Base-by-base conservation (phyloP, 805 yeast genomes). In the Teunomyces stri region DNA sequence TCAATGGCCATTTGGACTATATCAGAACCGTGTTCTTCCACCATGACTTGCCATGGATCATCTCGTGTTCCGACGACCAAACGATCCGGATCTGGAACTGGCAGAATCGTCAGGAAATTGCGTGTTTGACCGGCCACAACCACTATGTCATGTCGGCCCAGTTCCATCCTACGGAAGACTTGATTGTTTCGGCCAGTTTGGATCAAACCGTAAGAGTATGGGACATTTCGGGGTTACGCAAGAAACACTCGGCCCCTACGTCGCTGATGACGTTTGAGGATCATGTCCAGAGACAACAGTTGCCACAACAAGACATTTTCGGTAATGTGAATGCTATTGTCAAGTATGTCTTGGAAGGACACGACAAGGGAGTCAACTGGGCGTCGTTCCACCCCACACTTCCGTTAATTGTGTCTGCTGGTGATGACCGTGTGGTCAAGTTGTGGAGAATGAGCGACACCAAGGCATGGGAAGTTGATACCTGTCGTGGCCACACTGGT, bases 71-170 rank as follows among this genome's bases (percentile, higher is more conserved):
- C 39, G 99, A 94, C 69, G 99, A 94, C 75, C 99, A 94, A 72
- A 94, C 99, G 28, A 90, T 95, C 55, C 81, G 99, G 66, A 92
- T 94, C 55, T 94, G 99, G 99, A 95, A 94, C 72, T 94, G 99
- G 99, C 99, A 95, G 75, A 91, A 91, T 66, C 84, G 99, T 58
- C 92, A 90, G 66, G 98, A 94, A 61, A 87, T 94, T 61, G 98
- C 98, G 7, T 89, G 97, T 61, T 74, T 94, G 57, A 92, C 99
- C 6, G 99, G 99, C 52, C 99, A 94, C 69, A 91, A 89, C 70
- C 99, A 94, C 72, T 94, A 95, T 69, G 97, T 94, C 47, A 89
- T 94, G 94, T 87, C 95, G 59, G 98, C 99, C 2, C 95, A 89
- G 68, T 94, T 94, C 79, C 99, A 94, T 66, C 97, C 97, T 39